Evolutionary conservation across 2,329 filamentous ascomycete genomes (phyloP).

Genomic region (Teratosphaeria nubilosa): DNA sequence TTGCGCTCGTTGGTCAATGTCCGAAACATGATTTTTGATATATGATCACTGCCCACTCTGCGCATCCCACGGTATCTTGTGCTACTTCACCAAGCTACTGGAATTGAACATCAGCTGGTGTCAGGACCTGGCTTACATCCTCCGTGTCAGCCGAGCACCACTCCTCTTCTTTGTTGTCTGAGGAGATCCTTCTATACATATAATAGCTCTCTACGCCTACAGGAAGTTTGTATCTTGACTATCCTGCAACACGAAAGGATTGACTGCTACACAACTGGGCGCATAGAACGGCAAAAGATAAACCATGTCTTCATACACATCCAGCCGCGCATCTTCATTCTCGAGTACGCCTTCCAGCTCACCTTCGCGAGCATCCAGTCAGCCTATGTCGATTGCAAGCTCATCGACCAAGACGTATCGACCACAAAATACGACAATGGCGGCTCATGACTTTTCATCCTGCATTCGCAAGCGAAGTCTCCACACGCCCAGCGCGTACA

Average conservation of each 20-base stretch:
- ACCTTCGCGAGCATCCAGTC: not conserved
- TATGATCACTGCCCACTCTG: not conserved
- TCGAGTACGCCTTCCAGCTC: not conserved
- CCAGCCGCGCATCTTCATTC: not conserved
- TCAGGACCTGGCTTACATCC: not conserved
- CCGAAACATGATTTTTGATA: not conserved
- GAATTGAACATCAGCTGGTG: not conserved
- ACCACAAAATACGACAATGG: not conserved
- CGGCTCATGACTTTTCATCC: slow-evolving; percentile 1
- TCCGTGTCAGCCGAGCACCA: not conserved
- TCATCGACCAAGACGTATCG: not conserved
- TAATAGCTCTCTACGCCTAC: not conserved
- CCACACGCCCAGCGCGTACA: slow-evolving; percentile 22
- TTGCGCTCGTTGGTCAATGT: not conserved
- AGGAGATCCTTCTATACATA: not conserved
- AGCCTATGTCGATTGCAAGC: not conserved
- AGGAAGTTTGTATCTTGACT: not conserved
- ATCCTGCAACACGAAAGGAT: not conserved
- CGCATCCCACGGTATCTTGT: not conserved
- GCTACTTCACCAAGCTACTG: not conserved
- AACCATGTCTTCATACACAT: not conserved
- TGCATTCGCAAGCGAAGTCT: slow-evolving; percentile 8
- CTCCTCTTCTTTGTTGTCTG: not conserved
- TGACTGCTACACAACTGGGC: not conserved
- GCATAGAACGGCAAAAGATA: not conserved